Evolutionary conservation across 352 stramenopile genomes (phyloP).

Genomic region (Pythium oligandrum): DNA sequence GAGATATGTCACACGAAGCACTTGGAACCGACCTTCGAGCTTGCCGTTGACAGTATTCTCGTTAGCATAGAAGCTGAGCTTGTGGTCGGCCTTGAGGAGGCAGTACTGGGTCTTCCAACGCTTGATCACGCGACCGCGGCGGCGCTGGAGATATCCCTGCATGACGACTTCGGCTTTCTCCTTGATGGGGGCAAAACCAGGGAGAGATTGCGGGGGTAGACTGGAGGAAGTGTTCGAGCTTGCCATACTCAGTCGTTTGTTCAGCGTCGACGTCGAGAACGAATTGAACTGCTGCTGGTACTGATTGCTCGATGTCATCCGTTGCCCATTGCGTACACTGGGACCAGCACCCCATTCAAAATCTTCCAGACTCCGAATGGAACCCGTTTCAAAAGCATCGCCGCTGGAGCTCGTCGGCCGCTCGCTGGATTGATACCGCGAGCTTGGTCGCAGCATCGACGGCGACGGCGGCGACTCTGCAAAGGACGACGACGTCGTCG

Average conservation of each 20-base stretch:
- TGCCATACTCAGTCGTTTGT: constrained; percentile 14
- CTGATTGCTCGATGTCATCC: background rate
- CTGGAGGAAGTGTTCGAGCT: constrained; percentile 14
- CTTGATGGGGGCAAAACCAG: too few species aligned
- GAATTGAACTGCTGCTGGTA: constrained; percentile 9
- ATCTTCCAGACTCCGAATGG: constrained; percentile 29
- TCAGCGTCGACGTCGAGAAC: background rate
- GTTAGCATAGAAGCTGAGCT: constrained; percentile 45
- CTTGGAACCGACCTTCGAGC: constrained; percentile 39
- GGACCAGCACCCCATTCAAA: constrained; percentile 14
- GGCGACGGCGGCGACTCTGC: constrained; percentile 10
- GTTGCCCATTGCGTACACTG: constrained; percentile 1
- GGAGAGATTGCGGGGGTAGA: background rate
- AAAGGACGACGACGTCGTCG: constrained; percentile 5
- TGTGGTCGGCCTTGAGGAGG: constrained; percentile 46
- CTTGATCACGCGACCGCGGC: constrained; percentile 46
- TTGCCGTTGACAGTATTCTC: constrained; percentile 51
- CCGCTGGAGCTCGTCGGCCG: constrained; percentile 6
- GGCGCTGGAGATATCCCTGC: constrained; percentile 47
- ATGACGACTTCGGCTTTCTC: constrained; percentile 23
- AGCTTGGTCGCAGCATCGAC: constrained; percentile 3
- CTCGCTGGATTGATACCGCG: constrained; percentile 1
- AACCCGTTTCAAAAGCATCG: constrained; percentile 4
- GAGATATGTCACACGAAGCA: constrained; percentile 40
- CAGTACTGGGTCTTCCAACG: constrained; percentile 57